These are phyloP conservation scores for Diversispora eburnea DNA, from an alignment of 192 early-diverging fungal species.

Conservation along the genomic window DNA sequence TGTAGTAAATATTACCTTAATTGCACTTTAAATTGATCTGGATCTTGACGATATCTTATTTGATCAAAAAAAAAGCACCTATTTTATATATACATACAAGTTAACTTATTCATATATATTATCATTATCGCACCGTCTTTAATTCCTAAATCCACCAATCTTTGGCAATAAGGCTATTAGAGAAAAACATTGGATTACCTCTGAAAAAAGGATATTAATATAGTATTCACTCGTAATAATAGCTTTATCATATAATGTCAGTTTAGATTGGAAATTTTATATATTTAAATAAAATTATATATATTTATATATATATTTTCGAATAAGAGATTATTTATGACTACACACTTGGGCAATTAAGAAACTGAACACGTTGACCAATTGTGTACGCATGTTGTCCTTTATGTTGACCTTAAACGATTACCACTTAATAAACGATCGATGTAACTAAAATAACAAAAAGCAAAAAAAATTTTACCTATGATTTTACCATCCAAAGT, in stretches of 20 bases:
- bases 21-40: conserved; percentile 7
- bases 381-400: conserved; percentile 75
- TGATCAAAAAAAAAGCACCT: conserved; percentile 26
- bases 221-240: neutral
- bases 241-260: too few species aligned
- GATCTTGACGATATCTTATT: conserved; percentile 24
- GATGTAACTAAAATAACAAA: too few species aligned
- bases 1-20: conserved; percentile 2
- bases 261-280: neutral
- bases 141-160: conserved; percentile 14
- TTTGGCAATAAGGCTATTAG: conserved; percentile 6
- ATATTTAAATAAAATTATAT: neutral
- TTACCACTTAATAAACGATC: too few species aligned
- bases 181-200: conserved; percentile 21
- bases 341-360: conserved; percentile 42
- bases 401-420: conserved; percentile 48
- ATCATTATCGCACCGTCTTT: neutral
- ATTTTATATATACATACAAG: neutral
- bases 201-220: neutral
- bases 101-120: neutral
- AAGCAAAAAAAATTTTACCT: too few species aligned
- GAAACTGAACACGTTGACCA: conserved; percentile 71
- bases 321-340: neutral
- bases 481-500: conserved; percentile 31
- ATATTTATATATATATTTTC: too few species aligned